These are phyloP conservation scores for Fusarium acutatum DNA, from an alignment of 2,329 filamentous ascomycete species.

Conservation along the genomic window DNA sequence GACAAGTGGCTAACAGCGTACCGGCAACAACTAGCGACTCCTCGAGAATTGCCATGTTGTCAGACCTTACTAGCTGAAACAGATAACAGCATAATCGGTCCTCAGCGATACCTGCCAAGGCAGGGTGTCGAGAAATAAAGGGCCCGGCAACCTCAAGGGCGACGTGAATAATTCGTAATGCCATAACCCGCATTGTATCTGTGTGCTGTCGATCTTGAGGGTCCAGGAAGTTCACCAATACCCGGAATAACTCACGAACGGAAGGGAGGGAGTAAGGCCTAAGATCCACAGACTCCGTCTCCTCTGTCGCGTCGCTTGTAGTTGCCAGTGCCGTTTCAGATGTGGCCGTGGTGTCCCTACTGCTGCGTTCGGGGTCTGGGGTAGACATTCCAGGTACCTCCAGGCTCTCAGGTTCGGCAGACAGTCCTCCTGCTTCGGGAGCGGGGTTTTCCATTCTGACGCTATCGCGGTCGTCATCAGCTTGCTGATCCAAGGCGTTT, in stretches of 20 bases:
- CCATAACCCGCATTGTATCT: conserved; percentile 97
- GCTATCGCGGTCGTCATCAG: conserved; percentile 74
- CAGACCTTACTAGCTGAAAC: conserved; percentile 94
- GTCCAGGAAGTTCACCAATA: conserved; percentile 91
- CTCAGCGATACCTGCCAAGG: conserved; percentile 85
- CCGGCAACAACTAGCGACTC: conserved; percentile 92
- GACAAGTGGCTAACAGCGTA: conserved; percentile 89
- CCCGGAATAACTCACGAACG: conserved; percentile 92
- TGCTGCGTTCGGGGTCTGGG: conserved; percentile 40
- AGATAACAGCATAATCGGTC: conserved; percentile 93
- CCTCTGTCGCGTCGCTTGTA: conserved; percentile 48
- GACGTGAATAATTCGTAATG: conserved; percentile 94
- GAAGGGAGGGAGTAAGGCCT: conserved; percentile 94
- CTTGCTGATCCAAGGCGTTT: conserved; percentile 71
- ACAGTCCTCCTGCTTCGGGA: conserved; percentile 30
- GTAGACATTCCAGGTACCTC: conserved; percentile 25
- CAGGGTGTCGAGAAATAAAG: conserved; percentile 91
- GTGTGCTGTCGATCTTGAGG: conserved; percentile 93
- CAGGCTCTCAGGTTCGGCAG: conserved; percentile 27
- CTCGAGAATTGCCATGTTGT: conserved; percentile 94
- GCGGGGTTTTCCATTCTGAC: conserved; percentile 76
- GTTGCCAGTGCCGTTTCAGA: conserved; percentile 44
- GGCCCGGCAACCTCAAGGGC: conserved; percentile 95
- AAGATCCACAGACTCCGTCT: conserved; percentile 65
- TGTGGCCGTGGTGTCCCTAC: conserved; percentile 64